Evolutionary conservation across 2,329 filamentous ascomycete species (phyloP), one percentile per base, ranked within the genome.

Genomic region (Penicillium sp.): DNA sequence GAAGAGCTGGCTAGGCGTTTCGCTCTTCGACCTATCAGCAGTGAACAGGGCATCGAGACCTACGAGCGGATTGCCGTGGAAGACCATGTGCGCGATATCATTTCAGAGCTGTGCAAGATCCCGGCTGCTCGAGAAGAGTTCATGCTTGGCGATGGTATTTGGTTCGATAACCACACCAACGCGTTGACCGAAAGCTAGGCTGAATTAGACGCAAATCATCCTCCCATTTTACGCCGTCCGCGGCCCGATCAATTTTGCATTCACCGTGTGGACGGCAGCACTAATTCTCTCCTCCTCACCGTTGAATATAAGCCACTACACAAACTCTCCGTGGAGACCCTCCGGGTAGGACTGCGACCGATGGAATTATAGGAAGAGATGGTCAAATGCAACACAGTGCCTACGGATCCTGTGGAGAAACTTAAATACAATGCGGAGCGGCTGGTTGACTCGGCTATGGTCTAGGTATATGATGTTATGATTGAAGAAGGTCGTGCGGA

Each of bases 91-190:
- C 12, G 65, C 26, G 62, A 72, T 51, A 73, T 76, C 40, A 72
- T 75, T 56, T 59, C 67, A 19, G 65, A 71, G 44, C 63, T 76
- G 26, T 70, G 68, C 59, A 65, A 68, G 51, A 65, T 73, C 59
- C 69, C 71, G 38, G 69, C 65, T 40, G 35, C 51, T 54, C 51
- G 51, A 3, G 35, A 54, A 13, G 51, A 54, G 51, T 54, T 54
- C 51, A 0, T 35, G 19, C 51, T 53, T 7, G 33, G 51, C 35
- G 51, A 53, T 53, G 13, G 35, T 1, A n/a, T 53, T 4, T 1
- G 40, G 35, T 53, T 53, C 7, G 40, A 35, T 35, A 53, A 53
- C 22, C 22, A 53, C 40, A 53, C 51, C 35, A 53, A 53, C 40
- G 40, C 51, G 6, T 28, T 53, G 40, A 53, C 40, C 51, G 35